Evolutionary conservation across 2,329 filamentous ascomycete species (phyloP).

Genomic region (Aspergillus fumigatus): DNA sequence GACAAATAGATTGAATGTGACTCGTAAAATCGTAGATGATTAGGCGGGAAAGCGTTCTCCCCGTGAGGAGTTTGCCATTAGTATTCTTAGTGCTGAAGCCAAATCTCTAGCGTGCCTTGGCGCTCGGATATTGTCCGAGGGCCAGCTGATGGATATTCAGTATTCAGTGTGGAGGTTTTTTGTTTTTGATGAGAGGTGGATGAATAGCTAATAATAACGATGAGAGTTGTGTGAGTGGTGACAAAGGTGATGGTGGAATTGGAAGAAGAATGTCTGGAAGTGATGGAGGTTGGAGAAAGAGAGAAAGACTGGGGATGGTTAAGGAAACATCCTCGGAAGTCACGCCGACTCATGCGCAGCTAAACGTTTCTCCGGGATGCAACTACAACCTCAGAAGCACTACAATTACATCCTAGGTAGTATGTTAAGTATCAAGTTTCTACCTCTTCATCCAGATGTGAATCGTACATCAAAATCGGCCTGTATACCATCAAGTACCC

Average conservation of each 20-base stretch:
- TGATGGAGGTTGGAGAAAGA: no score
- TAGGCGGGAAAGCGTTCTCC: constrained; percentile 10
- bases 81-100: not conserved
- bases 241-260: not conserved
- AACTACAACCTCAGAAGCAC: no score
- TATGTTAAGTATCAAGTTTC: no score
- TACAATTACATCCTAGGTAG: no score
- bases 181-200: no score
- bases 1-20: not conserved
- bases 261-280: not conserved
- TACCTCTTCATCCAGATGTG: no score
- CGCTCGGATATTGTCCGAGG: not conserved
- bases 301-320: not conserved
- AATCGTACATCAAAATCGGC: no score
- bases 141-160: no score
- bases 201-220: no score
- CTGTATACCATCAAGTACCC: not conserved
- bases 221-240: no score
- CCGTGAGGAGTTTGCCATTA: not conserved
- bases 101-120: not conserved
- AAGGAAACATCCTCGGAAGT: constrained; percentile 11
- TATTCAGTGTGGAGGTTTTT: no score
- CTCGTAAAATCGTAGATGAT: not conserved
- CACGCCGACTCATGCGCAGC: constrained; percentile 1
- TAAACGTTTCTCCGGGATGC: constrained; percentile 12